Base-by-base conservation (phyloP, 2,329 filamentous ascomycete genomes). In the Colletotrichum karsti region DNA sequence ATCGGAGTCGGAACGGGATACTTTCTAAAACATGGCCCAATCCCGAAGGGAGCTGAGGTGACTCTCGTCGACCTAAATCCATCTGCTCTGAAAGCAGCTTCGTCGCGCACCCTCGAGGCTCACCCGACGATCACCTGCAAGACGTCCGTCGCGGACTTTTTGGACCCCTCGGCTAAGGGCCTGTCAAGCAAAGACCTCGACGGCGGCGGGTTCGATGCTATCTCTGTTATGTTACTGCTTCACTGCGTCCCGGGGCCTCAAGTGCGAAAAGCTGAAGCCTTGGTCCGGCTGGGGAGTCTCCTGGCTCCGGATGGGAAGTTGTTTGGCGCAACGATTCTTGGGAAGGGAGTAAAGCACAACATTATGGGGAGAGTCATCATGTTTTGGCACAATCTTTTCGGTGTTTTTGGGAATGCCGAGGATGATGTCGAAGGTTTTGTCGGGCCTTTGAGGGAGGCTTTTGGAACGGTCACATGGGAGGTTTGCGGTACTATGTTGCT, bases 241-340 rank as follows among this genome's bases (percentile, higher is more conserved):
- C 75, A 77, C 66, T 76, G 75, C 59, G 57, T 76, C 5, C 65
- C 74, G 6, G 71, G 70, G 1, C 66, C 72, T 0, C 44, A 72
- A 0, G 71, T 69, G 8, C 42, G 54, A 8, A 76, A 76, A 54
- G 64, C 48, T 26, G 26, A 58, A 22, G 67, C 61, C 22, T 18
- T 72, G 26, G 41, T 66, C 7, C 20, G 24, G 18, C 46, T 71
- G 4, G 65, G 69, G 18, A 30, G 55, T 9, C 69, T 71, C 9
- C 66, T 76, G 7, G 67, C 67, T 7, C 56, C 61, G 1, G 70
- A 58, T 5, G 73, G 73, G 1, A 70, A 70, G 7, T 48, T 79
- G 5, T 70, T 74, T n/a, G 75, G 75, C 5, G 56, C 70, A 8
- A 76, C 73, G 2, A 71, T 77, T 10, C 33, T 77, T 5, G 70